Evolutionary conservation across 1,139 yeast genomes (phyloP).

Genomic region (Saccharomyces pastorianus): DNA sequence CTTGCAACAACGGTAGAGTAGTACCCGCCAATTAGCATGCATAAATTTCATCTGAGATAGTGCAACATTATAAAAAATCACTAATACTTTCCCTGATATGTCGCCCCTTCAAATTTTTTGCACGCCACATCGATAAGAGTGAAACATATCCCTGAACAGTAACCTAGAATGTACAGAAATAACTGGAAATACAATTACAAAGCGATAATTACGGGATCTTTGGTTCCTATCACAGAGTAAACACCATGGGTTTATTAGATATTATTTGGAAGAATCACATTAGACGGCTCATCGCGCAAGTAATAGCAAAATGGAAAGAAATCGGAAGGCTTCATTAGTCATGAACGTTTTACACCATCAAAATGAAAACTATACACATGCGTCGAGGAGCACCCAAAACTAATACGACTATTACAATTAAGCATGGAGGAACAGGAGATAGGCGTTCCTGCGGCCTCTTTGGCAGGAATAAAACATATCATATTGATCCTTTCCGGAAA

Average conservation of each 20-base stretch:
- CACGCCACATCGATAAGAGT: background rate
- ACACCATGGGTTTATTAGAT: background rate
- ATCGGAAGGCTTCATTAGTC: background rate
- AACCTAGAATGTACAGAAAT: background rate
- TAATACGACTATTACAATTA: background rate
- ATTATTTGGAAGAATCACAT: background rate
- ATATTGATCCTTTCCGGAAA: slow-evolving; percentile 80
- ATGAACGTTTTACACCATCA: background rate
- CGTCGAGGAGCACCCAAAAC: background rate
- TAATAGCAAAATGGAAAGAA: background rate
- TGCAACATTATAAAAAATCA: too few relatives aligned
- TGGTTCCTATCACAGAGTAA: background rate
- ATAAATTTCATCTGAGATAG: background rate
- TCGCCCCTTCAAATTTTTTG: background rate
- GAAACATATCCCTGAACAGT: background rate
- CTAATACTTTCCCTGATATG: background rate
- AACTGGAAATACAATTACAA: background rate
- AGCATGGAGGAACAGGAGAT: background rate
- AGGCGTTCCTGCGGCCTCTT: slow-evolving; percentile 40
- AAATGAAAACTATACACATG: background rate
- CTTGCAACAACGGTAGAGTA: background rate
- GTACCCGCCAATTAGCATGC: background rate
- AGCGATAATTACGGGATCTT: background rate
- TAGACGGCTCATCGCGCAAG: background rate
- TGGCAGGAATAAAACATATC: slow-evolving; percentile 63